A percentile compares a stretch with the other conserved stretches of the same genome.
Evolutionary conservation across 164 flowering plant species (phyloP).

Genomic region (Vitis amurensis): DNA sequence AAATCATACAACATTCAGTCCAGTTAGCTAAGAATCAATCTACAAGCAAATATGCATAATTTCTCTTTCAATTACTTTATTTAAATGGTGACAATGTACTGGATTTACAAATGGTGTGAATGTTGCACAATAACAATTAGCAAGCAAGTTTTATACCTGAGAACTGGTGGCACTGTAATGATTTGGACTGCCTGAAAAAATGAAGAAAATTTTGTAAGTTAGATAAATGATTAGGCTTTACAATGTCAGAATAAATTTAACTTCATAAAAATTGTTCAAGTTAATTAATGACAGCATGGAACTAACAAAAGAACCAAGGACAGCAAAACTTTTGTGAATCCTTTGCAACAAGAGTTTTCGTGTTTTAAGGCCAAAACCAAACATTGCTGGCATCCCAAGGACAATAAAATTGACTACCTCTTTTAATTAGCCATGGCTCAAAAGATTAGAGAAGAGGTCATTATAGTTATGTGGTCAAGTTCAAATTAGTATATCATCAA

Average conservation of each 20-base stretch:
- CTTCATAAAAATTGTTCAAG: too few species aligned
- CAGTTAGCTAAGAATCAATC: too few species aligned
- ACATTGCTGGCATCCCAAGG: background rate
- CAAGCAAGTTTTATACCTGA: constrained; percentile 23
- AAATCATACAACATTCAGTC: too few species aligned
- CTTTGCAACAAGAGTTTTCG: background rate
- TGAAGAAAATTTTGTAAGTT: background rate
- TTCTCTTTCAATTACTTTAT: too few species aligned
- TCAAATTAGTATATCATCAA: background rate
- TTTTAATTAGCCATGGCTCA: background rate
- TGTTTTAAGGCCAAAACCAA: background rate
- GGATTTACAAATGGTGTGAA: too few species aligned
- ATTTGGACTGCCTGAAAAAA: constrained; percentile 32
- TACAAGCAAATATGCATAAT: too few species aligned
- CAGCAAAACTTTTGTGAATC: background rate
- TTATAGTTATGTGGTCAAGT: background rate
- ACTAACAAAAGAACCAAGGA: background rate
- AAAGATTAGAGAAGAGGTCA: background rate
- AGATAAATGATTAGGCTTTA: background rate
- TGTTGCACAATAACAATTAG: background rate
- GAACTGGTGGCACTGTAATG: constrained; percentile 18
- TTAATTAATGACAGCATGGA: background rate
- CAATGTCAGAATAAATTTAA: background rate
- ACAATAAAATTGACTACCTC: too few species aligned
- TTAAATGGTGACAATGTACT: too few species aligned